phyloP scores from a whole-genome alignment of 768 basidiomycete species.

The Suillus occidentalis region DNA sequence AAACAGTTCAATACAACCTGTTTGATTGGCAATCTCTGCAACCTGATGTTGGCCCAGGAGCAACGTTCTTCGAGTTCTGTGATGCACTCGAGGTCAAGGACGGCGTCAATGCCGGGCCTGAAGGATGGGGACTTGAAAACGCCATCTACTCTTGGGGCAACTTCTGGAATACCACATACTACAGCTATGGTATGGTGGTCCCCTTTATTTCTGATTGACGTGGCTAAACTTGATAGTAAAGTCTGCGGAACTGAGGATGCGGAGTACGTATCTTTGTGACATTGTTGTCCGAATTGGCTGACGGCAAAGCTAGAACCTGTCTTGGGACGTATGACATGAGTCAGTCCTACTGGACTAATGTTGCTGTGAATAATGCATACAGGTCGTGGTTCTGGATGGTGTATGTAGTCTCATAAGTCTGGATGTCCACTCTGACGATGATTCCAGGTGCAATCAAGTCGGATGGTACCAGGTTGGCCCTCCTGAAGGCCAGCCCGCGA shows the following conservation, averaged over 20 bases:
- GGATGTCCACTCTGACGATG: neutral
- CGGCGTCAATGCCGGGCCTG: slow-evolving; percentile 39
- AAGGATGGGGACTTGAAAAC: slow-evolving; percentile 63
- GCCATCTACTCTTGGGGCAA: slow-evolving; percentile 63
- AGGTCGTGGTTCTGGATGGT: slow-evolving; percentile 77
- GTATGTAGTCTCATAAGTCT: slow-evolving; percentile 32
- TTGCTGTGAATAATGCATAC: slow-evolving; percentile 48
- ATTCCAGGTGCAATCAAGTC: slow-evolving; percentile 63
- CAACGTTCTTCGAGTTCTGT: slow-evolving; percentile 39
- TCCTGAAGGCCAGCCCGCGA: slow-evolving; percentile 34
- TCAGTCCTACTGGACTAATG: slow-evolving; percentile 50
- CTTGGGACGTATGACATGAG: slow-evolving; percentile 42
- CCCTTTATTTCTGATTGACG: neutral
- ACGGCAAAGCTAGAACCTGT: slow-evolving; percentile 39
- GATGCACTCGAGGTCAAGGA: slow-evolving; percentile 40
- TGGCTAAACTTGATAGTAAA: slow-evolving; percentile 23
- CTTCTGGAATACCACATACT: slow-evolving; percentile 55
- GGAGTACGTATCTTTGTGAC: slow-evolving; percentile 40
- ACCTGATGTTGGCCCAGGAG: slow-evolving; percentile 44
- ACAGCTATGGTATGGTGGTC: slow-evolving; percentile 40
- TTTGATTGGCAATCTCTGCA: slow-evolving; percentile 71
- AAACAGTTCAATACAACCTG: slow-evolving; percentile 47
- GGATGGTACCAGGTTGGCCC: slow-evolving; percentile 49
- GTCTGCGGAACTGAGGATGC: slow-evolving; percentile 50
- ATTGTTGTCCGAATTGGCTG: slow-evolving; percentile 22